These are phyloP conservation scores for Trichoderma oligosporum DNA, from an alignment of 2,329 filamentous ascomycete species.

Conservation along the genomic window DNA sequence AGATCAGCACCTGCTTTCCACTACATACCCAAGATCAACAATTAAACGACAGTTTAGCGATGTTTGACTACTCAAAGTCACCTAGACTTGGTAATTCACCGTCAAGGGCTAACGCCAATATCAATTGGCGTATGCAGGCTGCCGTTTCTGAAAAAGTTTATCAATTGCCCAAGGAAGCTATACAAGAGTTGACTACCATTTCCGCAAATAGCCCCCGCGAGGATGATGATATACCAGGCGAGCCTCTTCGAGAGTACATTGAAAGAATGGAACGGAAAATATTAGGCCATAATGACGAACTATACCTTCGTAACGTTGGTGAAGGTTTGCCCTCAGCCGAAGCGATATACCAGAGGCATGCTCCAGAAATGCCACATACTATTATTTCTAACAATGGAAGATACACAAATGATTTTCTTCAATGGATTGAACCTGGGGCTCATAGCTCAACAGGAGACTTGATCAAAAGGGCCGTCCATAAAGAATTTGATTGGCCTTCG, in stretches of 20 bases:
- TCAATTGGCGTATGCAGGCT: not conserved
- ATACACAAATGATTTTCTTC: not conserved
- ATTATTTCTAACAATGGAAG: not conserved
- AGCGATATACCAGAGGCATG: not conserved
- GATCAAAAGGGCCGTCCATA: not conserved
- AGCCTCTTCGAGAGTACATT: slow-evolving; percentile 28
- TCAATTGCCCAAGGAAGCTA: not conserved
- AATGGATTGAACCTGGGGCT: not conserved
- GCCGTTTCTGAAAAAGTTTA: not conserved
- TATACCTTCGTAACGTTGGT: not conserved
- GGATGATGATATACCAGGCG: slow-evolving; percentile 13
- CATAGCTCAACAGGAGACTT: too few relatives aligned
- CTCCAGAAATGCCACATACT: not conserved
- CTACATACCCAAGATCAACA: not conserved
- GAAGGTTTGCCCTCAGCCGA: not conserved
- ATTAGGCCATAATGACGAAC: not conserved
- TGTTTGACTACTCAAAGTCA: not conserved
- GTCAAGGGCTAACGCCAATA: not conserved
- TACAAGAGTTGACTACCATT: not conserved
- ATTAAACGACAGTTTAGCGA: not conserved
- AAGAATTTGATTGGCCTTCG: not conserved
- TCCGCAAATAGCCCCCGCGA: not conserved
- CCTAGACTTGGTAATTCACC: not conserved
- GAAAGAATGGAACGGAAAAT: slow-evolving; percentile 28
- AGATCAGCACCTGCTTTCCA: not conserved